Conservation (phyloP, 768 basidiomycete species). For the Austroboletus eburneus region DNA sequence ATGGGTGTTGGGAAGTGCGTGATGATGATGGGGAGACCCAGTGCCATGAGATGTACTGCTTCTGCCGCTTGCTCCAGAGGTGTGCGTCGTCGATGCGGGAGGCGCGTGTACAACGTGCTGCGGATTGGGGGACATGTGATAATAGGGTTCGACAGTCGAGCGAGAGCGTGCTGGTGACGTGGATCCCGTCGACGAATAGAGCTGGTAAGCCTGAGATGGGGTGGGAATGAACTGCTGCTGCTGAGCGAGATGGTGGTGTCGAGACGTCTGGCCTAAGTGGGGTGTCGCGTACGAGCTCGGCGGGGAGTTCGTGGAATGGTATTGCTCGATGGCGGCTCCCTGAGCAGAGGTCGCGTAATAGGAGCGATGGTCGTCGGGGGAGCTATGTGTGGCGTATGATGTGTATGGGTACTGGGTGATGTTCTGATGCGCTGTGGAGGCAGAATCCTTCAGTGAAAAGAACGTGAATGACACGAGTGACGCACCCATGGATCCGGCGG, state of each 20-base stretch:
- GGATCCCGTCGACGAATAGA: conserved; percentile 30
- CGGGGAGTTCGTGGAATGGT: conserved; percentile 17
- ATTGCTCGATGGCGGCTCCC: conserved; percentile 17
- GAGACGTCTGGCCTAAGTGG: conserved; percentile 12
- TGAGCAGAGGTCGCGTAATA: conserved; percentile 24
- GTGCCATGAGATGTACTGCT: conserved; percentile 8
- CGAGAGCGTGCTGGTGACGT: conserved; percentile 25
- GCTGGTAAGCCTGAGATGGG: conserved; percentile 40
- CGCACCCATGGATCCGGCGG: conserved; percentile 26
- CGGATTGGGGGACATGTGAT: conserved; percentile 39
- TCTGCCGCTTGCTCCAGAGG: conserved; percentile 10
- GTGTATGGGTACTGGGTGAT: conserved; percentile 18
- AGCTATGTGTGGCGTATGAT: conserved; percentile 15
- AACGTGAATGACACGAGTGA: conserved; percentile 8
- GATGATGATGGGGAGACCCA: conserved; percentile 4
- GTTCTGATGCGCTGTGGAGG: conserved; percentile 20
- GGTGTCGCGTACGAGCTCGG: conserved; percentile 18
- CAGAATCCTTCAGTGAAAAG: conserved; percentile 1
- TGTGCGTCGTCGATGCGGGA: conserved; percentile 11
- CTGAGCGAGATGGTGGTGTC: conserved; percentile 16
- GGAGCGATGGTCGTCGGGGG: conserved; percentile 19
- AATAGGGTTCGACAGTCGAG: conserved; percentile 35
- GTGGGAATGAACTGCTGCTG: conserved; percentile 44
- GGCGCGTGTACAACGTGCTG: conserved; percentile 26
- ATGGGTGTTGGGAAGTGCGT: conserved; percentile 5